phyloP scores from a whole-genome alignment of 768 basidiomycete genomes.

The Russula dissimulans region DNA sequence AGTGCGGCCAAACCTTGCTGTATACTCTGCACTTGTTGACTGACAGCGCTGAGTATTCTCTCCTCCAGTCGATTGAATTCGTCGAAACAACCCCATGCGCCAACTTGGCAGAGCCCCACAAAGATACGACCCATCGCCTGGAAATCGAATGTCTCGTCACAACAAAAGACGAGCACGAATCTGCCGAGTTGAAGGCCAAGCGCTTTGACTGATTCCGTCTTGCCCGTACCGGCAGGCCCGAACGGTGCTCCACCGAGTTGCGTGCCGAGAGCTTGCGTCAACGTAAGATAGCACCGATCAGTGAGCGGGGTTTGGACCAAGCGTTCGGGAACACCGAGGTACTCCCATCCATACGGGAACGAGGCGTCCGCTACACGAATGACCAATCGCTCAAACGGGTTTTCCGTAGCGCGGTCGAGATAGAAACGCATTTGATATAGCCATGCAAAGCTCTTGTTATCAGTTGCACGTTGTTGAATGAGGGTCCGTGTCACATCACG shows the following conservation, averaged over 20 bases:
- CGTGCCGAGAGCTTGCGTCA: slow-evolving; percentile 91
- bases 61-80: slow-evolving; percentile 98
- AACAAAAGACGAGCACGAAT: slow-evolving; percentile 99
- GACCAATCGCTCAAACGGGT: slow-evolving; percentile 69
- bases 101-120: slow-evolving; percentile 96
- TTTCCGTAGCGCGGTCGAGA: slow-evolving; percentile 58
- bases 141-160: slow-evolving; percentile 99
- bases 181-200: slow-evolving; percentile 95
- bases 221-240: slow-evolving; percentile 92
- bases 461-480: slow-evolving; percentile 50
- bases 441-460: slow-evolving; percentile 79
- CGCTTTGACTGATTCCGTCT: slow-evolving; percentile 99
- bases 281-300: slow-evolving; percentile 90
- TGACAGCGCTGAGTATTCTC: slow-evolving; percentile 94
- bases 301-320: slow-evolving; percentile 97
- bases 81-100: slow-evolving; percentile 98
- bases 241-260: slow-evolving; percentile 97
- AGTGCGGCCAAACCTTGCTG: slow-evolving; percentile 88
- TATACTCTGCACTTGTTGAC: slow-evolving; percentile 97
- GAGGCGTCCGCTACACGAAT: slow-evolving; percentile 84
- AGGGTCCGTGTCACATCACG: slow-evolving; percentile 87
- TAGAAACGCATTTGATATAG: slow-evolving; percentile 99
- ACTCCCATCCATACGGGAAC: slow-evolving; percentile 98
- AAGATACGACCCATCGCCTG: slow-evolving; percentile 99
- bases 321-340: slow-evolving; percentile 92